phyloP scores from a whole-genome alignment of 495 filamentous ascomycete species.

The Penicillium coffeae region DNA sequence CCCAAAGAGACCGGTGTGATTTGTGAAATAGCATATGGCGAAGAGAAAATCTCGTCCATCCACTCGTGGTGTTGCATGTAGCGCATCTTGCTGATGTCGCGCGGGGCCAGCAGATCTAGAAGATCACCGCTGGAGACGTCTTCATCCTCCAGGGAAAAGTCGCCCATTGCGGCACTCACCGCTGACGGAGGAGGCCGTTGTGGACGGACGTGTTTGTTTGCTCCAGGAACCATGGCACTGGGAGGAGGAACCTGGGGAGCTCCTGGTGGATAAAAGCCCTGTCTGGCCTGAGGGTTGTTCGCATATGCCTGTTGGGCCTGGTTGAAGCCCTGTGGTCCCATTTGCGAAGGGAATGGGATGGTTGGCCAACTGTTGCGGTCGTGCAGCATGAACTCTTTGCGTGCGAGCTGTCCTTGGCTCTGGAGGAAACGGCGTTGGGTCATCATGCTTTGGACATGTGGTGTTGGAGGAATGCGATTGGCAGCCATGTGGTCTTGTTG shows the following conservation, averaged over 20 bases:
- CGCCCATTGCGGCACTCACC: slow-evolving; percentile 36
- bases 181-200: slow-evolving; percentile 36
- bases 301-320: slow-evolving; percentile 31
- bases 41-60: slow-evolving; percentile 97
- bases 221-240: slow-evolving; percentile 21
- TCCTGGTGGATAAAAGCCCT: slow-evolving; percentile 39
- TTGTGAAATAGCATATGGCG: slow-evolving; percentile 74
- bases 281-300: slow-evolving; percentile 28
- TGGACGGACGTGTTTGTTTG: slow-evolving; percentile 25
- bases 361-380: slow-evolving; percentile 87
- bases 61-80: slow-evolving; percentile 96
- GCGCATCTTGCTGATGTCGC: slow-evolving; percentile 77
- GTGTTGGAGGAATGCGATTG: slow-evolving; percentile 55
- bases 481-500: slow-evolving; percentile 65
- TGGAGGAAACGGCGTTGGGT: slow-evolving; percentile 65
- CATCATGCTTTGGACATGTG: slow-evolving; percentile 58
- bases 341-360: slow-evolving; percentile 62
- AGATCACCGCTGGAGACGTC: slow-evolving; percentile 79
- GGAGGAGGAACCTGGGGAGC: slow-evolving; percentile 25
- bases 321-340: slow-evolving; percentile 36
- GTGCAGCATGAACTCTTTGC: slow-evolving; percentile 90
- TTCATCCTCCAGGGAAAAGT: slow-evolving; percentile 75
- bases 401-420: slow-evolving; percentile 71
- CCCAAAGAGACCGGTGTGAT: slow-evolving; percentile 87
- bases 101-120: slow-evolving; percentile 81